phyloP scores from a whole-genome alignment of 306 rosid genomes.

The Prunus padus region DNA sequence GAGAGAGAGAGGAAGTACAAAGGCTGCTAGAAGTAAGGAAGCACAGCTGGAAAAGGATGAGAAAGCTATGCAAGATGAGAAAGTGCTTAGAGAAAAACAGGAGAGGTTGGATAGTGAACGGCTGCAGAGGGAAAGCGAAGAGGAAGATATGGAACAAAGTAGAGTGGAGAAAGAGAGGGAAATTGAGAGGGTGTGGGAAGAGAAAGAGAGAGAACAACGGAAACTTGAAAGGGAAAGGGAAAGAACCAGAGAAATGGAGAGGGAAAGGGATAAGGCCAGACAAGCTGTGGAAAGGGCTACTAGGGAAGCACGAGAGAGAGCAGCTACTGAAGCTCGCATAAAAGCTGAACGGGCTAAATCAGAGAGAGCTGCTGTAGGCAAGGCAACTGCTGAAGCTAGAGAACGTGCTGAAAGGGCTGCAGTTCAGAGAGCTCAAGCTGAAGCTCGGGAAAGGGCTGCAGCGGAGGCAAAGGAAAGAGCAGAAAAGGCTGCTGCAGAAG shows the following conservation, averaged over 20 bases:
- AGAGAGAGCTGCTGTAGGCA: constrained; percentile 81
- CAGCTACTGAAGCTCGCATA: constrained; percentile 71
- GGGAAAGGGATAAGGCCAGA: constrained; percentile 72
- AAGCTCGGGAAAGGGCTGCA: constrained; percentile 98
- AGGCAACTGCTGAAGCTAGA: constrained; percentile 86
- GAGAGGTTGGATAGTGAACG: constrained; percentile 66
- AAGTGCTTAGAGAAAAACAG: constrained; percentile 34
- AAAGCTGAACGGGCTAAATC: constrained; percentile 83
- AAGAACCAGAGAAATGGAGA: constrained; percentile 40
- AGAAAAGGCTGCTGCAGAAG: constrained; percentile 80
- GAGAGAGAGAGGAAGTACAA: constrained; percentile 83
- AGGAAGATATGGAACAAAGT: constrained; percentile 54
- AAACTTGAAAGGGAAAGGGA: constrained; percentile 61
- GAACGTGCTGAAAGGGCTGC: constrained; percentile 97
- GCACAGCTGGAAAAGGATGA: constrained; percentile 71
- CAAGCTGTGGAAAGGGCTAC: constrained; percentile 99
- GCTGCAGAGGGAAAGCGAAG: constrained; percentile 67
- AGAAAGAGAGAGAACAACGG: constrained; percentile 72
- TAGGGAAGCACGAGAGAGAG: constrained; percentile 98
- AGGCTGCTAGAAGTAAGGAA: constrained; percentile 71
- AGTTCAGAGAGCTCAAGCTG: constrained; percentile 93
- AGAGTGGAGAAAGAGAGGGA: constrained; percentile 58
- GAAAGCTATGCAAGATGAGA: constrained; percentile 22
- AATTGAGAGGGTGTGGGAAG: constrained; percentile 62
- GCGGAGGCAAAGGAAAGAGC: constrained; percentile 84